These are phyloP conservation scores for Neofusicoccum cordaticola DNA, from an alignment of 2,329 filamentous ascomycete genomes.

Conservation along the genomic window DNA sequence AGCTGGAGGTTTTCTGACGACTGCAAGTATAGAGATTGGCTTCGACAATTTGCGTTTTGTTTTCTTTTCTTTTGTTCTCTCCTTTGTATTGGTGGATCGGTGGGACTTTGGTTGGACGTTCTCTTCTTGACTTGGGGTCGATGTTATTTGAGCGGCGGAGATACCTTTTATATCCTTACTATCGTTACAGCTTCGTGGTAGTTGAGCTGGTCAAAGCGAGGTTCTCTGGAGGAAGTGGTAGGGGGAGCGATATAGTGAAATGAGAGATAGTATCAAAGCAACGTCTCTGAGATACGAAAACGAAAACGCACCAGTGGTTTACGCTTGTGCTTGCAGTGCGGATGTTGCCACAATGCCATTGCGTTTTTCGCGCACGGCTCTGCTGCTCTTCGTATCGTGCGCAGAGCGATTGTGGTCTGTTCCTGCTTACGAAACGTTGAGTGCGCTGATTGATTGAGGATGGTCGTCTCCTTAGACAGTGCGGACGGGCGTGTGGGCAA, in stretches of 20 bases:
- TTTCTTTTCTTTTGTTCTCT: conserved; percentile 11
- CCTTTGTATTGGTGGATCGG: background rate
- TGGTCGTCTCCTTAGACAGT: conserved; percentile 1
- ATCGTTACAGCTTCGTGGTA: conserved; percentile 11
- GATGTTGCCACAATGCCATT: background rate
- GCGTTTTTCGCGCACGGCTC: background rate
- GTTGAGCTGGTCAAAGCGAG: conserved; percentile 3
- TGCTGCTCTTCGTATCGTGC: background rate
- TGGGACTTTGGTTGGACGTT: background rate
- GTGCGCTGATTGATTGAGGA: background rate
- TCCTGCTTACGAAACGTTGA: background rate
- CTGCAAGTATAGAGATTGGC: conserved; percentile 9
- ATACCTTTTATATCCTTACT: conserved; percentile 14
- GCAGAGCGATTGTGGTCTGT: background rate
- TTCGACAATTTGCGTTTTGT: background rate
- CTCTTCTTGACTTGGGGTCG: conserved; percentile 1
- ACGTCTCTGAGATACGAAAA: background rate
- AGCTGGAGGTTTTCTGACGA: background rate
- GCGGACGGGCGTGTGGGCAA: background rate
- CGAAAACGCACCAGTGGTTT: background rate
- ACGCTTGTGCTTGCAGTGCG: background rate
- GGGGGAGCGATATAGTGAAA: conserved; percentile 3
- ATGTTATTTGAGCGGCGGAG: background rate
- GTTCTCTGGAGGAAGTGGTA: background rate
- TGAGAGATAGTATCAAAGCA: conserved; percentile 2